phyloP scores from a whole-genome alignment of 306 rosid genomes.

The Luffa aegyptiaca region DNA sequence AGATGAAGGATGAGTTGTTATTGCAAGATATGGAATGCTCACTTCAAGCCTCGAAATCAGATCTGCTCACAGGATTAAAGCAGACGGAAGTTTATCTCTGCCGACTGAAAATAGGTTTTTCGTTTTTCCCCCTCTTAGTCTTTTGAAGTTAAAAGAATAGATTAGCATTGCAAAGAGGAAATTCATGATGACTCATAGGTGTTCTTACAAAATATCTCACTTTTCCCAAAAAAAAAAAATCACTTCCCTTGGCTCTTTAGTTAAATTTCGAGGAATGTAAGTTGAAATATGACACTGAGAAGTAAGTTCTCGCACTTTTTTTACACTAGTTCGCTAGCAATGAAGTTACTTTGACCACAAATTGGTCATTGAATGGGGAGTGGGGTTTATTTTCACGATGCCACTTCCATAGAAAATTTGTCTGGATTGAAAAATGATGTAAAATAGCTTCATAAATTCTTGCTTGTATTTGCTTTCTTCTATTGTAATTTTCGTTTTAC shows the following conservation, averaged over 20 bases:
- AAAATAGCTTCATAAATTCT: background rate
- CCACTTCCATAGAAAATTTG: background rate
- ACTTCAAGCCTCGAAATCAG: conserved; percentile 38
- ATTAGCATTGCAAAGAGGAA: background rate
- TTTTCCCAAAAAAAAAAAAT: background rate
- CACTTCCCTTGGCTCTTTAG: background rate
- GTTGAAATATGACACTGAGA: background rate
- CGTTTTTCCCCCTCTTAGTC: background rate
- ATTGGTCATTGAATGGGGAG: background rate
- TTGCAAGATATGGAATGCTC: conserved; percentile 34
- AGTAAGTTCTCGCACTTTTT: background rate
- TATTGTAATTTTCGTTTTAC: background rate
- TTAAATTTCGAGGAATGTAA: background rate
- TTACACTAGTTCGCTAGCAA: background rate
- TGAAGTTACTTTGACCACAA: background rate
- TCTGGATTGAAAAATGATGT: background rate
- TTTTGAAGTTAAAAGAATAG: background rate
- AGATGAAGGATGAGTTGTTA: conserved; percentile 36
- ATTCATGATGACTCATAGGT: background rate
- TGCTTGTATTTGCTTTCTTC: background rate
- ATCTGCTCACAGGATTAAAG: conserved; percentile 40
- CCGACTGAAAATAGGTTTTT: conserved; percentile 23
- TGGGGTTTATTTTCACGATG: background rate
- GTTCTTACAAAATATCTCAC: too few species aligned
- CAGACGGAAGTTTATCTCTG: conserved; percentile 31